Evolutionary conservation across 352 stramenopile genomes (phyloP), one percentile per base, ranked within the genome.

Genomic region (Phytopythium cucurbitacearum): DNA sequence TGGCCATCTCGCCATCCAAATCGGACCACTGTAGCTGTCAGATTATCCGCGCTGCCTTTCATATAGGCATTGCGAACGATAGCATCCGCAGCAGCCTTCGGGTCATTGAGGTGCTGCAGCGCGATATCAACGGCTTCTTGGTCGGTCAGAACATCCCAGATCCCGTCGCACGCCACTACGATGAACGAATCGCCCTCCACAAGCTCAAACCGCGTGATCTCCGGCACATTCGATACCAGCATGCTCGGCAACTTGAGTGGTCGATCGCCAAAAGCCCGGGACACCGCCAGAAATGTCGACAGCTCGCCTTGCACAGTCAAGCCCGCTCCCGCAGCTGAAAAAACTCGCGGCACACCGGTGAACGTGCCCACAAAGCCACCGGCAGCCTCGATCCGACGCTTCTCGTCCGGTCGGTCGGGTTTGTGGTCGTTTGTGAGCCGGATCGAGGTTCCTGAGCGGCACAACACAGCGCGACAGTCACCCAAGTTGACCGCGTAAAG

Each of bases 61-160:
- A 56, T 62, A 48, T 82, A 85, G 3, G 78, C 73, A 39, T 68
- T 68, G 52, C 76, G 73, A n/a, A 87, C 65, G 40, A 90, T 66
- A 8, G 76, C 76, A 15, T 67, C 53, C 1, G 74, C 70, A 2
- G 76, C 80, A 9, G 55, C 48, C 58, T 82, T 76, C 7, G 72
- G 47, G 34, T 80, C 63, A 8, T 63, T 36, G 33, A 76, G 73
- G 36, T 79, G 63, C 37, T 50, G 35, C 33, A 81, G 54, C 1
- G 57, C 78, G 12, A 87, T 77, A 41, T 69, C 60, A 28, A 85
- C 69, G 0, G 58, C 80, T 11, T 88, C 71, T 52, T 90, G 68
- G 16, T 79, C 79, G 40, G 61, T 85, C 56, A 90, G 44, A 0
- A 81, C 73, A 59, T 87, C 69, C 77, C 71, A 89, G 15, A 88